A percentile compares a stretch with the other conserved stretches of the same genome.
These are phyloP conservation scores for Pueraria montana DNA, from an alignment of 306 rosid genomes.

Conservation along the genomic window DNA sequence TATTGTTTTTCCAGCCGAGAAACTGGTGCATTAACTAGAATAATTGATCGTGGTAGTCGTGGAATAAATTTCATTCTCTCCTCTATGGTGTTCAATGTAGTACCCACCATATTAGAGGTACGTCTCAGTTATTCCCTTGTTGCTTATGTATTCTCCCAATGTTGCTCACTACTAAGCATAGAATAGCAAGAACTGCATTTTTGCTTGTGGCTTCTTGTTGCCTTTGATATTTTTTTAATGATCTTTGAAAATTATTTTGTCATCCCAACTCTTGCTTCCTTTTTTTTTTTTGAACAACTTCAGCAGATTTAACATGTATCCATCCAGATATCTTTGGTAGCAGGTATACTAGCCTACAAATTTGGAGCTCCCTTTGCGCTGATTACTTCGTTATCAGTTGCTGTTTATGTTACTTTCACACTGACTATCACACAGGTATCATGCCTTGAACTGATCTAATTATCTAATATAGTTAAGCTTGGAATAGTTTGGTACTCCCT, in stretches of 20 bases:
- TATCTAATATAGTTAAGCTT: conserved; percentile 24
- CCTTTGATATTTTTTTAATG: conserved; percentile 30
- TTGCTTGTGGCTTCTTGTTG: conserved; percentile 24
- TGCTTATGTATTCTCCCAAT: conserved; percentile 35
- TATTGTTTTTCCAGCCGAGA: conserved; percentile 77
- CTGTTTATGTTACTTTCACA: conserved; percentile 86
- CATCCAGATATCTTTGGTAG: conserved; percentile 96
- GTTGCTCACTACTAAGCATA: conserved; percentile 3
- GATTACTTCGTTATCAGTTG: conserved; percentile 95
- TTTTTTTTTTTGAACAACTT: conserved; percentile 52
- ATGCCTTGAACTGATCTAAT: conserved; percentile 38
- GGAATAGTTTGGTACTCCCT: conserved; percentile 31
- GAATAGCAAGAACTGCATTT: conserved; percentile 20
- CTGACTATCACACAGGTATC: conserved; percentile 90
- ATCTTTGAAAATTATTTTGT: conserved; percentile 42
- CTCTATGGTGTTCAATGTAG: conserved; percentile 95
- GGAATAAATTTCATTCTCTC: conserved; percentile 96
- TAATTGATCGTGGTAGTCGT: conserved; percentile 98
- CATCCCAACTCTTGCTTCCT: conserved; percentile 50
- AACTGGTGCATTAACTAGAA: conserved; percentile 97
- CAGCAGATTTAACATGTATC: conserved; percentile 70
- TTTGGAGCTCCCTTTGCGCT: conserved; percentile 96
- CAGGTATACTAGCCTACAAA: conserved; percentile 97
- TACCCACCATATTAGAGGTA: conserved; percentile 98
- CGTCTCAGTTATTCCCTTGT: conserved; percentile 42